These are phyloP conservation scores for Nowakowskiella sp. DNA, from an alignment of 192 early-diverging fungal genomes.

Conservation along the genomic window DNA sequence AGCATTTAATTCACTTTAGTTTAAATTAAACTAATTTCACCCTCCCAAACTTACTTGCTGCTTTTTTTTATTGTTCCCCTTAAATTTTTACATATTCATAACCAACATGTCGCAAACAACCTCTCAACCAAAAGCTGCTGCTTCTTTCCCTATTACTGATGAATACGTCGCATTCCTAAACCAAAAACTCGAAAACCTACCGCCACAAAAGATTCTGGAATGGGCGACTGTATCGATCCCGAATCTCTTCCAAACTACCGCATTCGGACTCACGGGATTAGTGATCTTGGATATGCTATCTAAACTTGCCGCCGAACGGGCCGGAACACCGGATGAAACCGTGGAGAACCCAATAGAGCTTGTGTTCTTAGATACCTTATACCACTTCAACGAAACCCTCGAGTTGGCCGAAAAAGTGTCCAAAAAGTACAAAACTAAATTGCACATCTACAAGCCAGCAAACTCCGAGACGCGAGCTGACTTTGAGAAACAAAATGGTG, in stretches of 20 bases:
- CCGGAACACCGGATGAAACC: slow-evolving; percentile 19
- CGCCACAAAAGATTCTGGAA: slow-evolving; percentile 71
- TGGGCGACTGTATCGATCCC: slow-evolving; percentile 80
- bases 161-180: slow-evolving; percentile 69
- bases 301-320: slow-evolving; percentile 40
- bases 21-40: too few relatives aligned
- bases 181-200: slow-evolving; percentile 55
- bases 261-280: slow-evolving; percentile 87
- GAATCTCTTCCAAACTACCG: slow-evolving; percentile 83
- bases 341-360: slow-evolving; percentile 67
- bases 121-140: too few relatives aligned
- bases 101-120: too few relatives aligned
- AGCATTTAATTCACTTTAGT: too few relatives aligned
- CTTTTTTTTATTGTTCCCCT: too few relatives aligned
- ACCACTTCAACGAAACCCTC: slow-evolving; percentile 90
- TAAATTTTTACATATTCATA: too few relatives aligned
- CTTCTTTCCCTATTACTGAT: slow-evolving; percentile 35
- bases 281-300: slow-evolving; percentile 80
- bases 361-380: slow-evolving; percentile 91
- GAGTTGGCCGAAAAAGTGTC: slow-evolving; percentile 63
- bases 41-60: too few relatives aligned
- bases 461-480: slow-evolving; percentile 49
- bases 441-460: slow-evolving; percentile 69
- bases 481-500: slow-evolving; percentile 67
- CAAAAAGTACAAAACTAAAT: slow-evolving; percentile 56